Evolutionary conservation across 163 green algal genomes (phyloP).

Genomic region (Chloroidium sp.): DNA sequence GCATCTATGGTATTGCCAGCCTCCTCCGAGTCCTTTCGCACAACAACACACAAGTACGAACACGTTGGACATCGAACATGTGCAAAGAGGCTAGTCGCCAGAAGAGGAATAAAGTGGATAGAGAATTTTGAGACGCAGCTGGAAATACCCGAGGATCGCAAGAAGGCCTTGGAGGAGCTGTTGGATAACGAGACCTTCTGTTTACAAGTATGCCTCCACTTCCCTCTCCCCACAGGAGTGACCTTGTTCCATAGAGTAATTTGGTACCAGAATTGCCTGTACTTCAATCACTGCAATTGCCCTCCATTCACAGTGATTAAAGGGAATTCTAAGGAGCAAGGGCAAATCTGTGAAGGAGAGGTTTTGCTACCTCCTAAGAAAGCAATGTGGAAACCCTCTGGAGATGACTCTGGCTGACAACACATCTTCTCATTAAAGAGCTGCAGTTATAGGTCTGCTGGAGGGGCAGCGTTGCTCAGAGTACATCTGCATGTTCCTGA

Average conservation of each 20-base stretch:
- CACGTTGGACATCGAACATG: no score
- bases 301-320: not conserved
- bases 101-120: constrained; percentile 3
- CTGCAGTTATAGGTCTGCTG: not conserved
- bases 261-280: not conserved
- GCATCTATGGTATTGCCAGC: no score
- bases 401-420: not conserved
- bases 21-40: no score
- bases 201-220: constrained; percentile 13
- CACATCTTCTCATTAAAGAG: not conserved
- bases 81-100: no score
- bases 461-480: not conserved
- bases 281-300: not conserved
- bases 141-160: constrained; percentile 17
- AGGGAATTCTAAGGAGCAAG: not conserved
- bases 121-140: constrained; percentile 33
- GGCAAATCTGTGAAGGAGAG: not conserved
- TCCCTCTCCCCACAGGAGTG: not conserved
- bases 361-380: not conserved
- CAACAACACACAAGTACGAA: no score
- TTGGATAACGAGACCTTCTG: constrained; percentile 27
- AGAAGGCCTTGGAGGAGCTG: constrained; percentile 15
- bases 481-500: not conserved
- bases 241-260: not conserved
- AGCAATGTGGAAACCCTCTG: not conserved